Percentiles rank a stretch among this genome's conserved stretches.
phyloP scores from a whole-genome alignment of 805 yeast genomes.

The Candida ortonii region DNA sequence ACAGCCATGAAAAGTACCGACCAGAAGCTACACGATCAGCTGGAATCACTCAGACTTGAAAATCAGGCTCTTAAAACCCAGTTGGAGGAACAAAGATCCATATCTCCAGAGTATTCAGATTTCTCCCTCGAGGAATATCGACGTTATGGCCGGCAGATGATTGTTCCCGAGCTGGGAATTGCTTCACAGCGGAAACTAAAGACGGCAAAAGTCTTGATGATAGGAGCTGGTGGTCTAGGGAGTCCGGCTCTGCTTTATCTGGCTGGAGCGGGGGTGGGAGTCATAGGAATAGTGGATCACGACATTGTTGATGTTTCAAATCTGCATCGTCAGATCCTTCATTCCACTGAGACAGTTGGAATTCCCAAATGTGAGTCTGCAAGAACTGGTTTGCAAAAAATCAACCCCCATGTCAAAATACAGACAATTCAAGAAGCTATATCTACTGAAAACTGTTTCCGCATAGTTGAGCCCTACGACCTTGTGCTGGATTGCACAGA shows the following conservation, averaged over 20 bases:
- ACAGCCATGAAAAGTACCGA: constrained; percentile 31
- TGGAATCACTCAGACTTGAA: constrained; percentile 21
- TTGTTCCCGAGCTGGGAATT: constrained; percentile 74
- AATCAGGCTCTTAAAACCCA: constrained; percentile 8
- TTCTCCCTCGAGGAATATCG: constrained; percentile 59
- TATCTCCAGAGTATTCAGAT: constrained; percentile 3
- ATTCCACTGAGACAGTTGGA: constrained; percentile 65
- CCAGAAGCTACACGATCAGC: constrained; percentile 23
- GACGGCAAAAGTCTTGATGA: constrained; percentile 59
- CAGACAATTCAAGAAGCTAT: constrained; percentile 51
- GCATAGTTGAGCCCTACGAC: constrained; percentile 63
- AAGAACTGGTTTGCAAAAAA: constrained; percentile 40
- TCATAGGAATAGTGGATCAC: constrained; percentile 80
- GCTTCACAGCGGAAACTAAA: constrained; percentile 60
- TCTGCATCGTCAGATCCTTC: constrained; percentile 86
- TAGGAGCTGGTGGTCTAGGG: constrained; percentile 98
- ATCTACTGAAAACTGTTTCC: constrained; percentile 56
- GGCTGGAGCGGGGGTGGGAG: constrained; percentile 85
- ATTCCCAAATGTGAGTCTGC: constrained; percentile 81
- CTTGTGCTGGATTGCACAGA: constrained; percentile 91
- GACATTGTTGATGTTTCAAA: constrained; percentile 84
- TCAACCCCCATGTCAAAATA: constrained; percentile 70
- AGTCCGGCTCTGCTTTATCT: constrained; percentile 85
- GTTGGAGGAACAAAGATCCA: neutral
- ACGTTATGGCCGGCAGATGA: constrained; percentile 93